phyloP scores from a whole-genome alignment of 1,139 yeast species.

The Yamadazyma pseudoaaseri region DNA sequence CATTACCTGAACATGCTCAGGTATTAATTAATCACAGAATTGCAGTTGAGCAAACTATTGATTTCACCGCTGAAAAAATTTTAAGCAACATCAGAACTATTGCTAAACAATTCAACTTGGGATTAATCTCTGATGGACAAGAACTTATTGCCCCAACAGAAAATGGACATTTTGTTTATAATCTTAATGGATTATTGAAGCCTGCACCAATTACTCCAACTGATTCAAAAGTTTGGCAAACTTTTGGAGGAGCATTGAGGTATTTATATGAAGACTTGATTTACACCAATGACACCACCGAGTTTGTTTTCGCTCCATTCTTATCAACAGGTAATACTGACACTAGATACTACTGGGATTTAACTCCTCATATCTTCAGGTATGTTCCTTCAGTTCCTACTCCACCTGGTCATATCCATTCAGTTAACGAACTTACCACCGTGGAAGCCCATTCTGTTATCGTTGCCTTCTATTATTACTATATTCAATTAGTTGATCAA shows the following conservation, averaged over 20 bases:
- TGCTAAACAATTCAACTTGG: slow-evolving; percentile 47
- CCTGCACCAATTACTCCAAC: slow-evolving; percentile 62
- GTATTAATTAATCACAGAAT: slow-evolving; percentile 59
- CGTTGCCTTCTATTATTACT: slow-evolving; percentile 36
- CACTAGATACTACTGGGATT: slow-evolving; percentile 39
- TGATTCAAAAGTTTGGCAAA: slow-evolving; percentile 47
- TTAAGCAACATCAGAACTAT: slow-evolving; percentile 31
- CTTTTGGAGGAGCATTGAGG: slow-evolving; percentile 54
- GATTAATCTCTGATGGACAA: slow-evolving; percentile 38
- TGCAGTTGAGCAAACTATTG: slow-evolving; percentile 47
- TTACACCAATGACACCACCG: slow-evolving; percentile 24
- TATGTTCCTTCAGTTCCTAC: slow-evolving; percentile 29
- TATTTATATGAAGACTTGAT: slow-evolving; percentile 52
- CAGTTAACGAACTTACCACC: slow-evolving; percentile 31
- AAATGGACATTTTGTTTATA: slow-evolving; percentile 47
- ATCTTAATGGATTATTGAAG: slow-evolving; percentile 36
- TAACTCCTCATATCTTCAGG: slow-evolving; percentile 35
- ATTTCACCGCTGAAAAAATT: slow-evolving; percentile 37
- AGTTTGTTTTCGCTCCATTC: slow-evolving; percentile 33
- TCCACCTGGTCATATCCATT: slow-evolving; percentile 23
- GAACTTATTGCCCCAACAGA: slow-evolving; percentile 27
- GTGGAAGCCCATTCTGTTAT: slow-evolving; percentile 25
- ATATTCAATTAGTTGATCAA: slow-evolving; percentile 33
- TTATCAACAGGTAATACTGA: slow-evolving; percentile 40
- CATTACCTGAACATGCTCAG: slow-evolving; percentile 66